A percentile compares a stretch with the other conserved stretches of the same genome.
phyloP scores from a whole-genome alignment of 139 green algal genomes.

The Ettlia oleoabundans region DNA sequence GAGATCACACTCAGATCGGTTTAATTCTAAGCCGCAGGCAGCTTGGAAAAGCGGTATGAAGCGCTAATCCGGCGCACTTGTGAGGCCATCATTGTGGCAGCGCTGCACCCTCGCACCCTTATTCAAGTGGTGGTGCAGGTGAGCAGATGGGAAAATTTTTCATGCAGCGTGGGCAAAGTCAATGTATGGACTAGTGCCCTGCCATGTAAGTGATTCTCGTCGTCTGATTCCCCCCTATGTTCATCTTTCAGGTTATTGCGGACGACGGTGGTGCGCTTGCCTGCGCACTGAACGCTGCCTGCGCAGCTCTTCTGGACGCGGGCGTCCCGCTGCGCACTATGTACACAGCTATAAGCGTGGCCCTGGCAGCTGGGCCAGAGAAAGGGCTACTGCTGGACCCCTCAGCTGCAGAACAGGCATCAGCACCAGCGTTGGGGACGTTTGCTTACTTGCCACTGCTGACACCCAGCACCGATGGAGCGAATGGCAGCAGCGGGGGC shows the following conservation, averaged over 20 bases:
- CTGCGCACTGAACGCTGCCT: constrained; percentile 73
- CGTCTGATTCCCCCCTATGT: neutral
- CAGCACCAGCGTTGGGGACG: neutral
- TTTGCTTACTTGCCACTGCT: constrained; percentile 29
- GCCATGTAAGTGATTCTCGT: neutral
- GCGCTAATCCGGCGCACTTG: constrained; percentile 53
- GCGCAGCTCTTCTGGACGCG: constrained; percentile 75
- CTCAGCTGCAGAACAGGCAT: constrained; percentile 2
- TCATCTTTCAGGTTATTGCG: constrained; percentile 58
- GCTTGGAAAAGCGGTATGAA: constrained; percentile 53
- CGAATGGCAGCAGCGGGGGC: neutral
- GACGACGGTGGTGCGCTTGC: constrained; percentile 71
- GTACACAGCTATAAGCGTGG: neutral
- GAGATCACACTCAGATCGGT: neutral
- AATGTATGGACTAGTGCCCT: neutral
- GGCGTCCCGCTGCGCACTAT: constrained; percentile 62
- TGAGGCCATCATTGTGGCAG: constrained; percentile 52
- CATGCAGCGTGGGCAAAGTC: neutral
- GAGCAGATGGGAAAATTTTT: neutral
- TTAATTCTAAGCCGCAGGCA: constrained; percentile 22
- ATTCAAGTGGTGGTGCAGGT: constrained; percentile 72
- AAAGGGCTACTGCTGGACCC: constrained; percentile 20
- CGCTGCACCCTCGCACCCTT: constrained; percentile 55
- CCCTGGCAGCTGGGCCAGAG: neutral
- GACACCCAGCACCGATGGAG: neutral